Conservation (phyloP, 495 filamentous ascomycete species). For the Penicillium cosmopolitanum region DNA sequence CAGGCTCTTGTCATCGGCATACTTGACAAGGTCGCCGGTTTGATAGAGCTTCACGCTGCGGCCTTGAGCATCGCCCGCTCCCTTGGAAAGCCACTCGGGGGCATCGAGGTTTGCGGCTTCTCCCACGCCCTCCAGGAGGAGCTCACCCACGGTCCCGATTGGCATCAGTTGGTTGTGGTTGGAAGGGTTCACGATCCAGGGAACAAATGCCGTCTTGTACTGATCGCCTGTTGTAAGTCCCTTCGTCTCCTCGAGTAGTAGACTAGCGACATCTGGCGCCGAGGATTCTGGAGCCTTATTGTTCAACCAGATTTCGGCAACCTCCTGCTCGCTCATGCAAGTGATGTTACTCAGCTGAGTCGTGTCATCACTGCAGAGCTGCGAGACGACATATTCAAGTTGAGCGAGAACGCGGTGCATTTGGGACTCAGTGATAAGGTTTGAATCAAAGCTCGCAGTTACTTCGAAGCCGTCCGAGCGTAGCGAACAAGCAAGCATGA, state of each 20-base stretch:
- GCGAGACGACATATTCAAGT: constrained; percentile 11
- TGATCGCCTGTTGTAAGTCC: constrained; percentile 8
- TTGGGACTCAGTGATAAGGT: constrained; percentile 9
- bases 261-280: background rate
- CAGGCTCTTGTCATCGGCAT: constrained; percentile 9
- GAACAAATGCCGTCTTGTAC: constrained; percentile 6
- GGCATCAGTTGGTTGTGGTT: constrained; percentile 3
- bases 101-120: constrained; percentile 7
- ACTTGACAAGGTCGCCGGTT: constrained; percentile 15
- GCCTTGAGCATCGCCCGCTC: background rate
- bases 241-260: background rate
- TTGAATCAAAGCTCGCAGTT: constrained; percentile 13
- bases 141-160: constrained; percentile 11
- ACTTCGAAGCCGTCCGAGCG: constrained; percentile 11
- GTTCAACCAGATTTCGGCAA: constrained; percentile 6
- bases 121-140: constrained; percentile 10
- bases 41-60: constrained; percentile 8
- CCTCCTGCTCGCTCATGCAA: constrained; percentile 5
- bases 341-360: constrained; percentile 6
- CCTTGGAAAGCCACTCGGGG: constrained; percentile 8
- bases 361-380: constrained; percentile 8
- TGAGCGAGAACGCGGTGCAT: constrained; percentile 15
- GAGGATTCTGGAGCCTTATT: background rate
- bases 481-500: constrained; percentile 15
- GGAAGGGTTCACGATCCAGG: constrained; percentile 12